These are phyloP conservation scores for Stereocaulon alpinum DNA, from an alignment of 495 filamentous ascomycete species.

Conservation along the genomic window DNA sequence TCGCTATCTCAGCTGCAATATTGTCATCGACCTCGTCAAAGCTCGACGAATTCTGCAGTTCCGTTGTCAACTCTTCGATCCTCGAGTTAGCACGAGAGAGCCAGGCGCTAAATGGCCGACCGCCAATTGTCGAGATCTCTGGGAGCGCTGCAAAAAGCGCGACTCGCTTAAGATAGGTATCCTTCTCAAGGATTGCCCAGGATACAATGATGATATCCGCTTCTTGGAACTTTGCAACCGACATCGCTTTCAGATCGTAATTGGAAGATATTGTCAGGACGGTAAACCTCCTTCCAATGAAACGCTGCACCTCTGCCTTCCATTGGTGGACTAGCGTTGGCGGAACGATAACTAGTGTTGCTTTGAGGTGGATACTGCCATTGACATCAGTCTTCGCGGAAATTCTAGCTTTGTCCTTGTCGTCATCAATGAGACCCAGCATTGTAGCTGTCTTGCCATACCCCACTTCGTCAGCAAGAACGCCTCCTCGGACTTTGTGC, in stretches of 20 bases:
- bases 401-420: constrained; percentile 21
- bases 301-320: constrained; percentile 49
- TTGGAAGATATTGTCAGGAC: not conserved
- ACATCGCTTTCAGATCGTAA: too few species aligned
- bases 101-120: too few species aligned
- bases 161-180: constrained; percentile 39
- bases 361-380: constrained; percentile 32
- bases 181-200: constrained; percentile 35
- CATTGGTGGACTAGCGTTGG: constrained; percentile 56
- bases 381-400: too few species aligned
- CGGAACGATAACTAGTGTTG: constrained; percentile 63
- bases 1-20: too few species aligned
- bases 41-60: too few species aligned
- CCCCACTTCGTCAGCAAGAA: constrained; percentile 67
- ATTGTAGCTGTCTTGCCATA: constrained; percentile 76
- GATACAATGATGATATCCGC: constrained; percentile 50
- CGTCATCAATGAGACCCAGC: constrained; percentile 47
- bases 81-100: too few species aligned
- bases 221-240: constrained; percentile 32
- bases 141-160: constrained; percentile 43
- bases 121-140: not conserved
- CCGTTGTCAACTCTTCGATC: too few species aligned
- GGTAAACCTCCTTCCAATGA: constrained; percentile 29
- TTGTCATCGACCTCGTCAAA: too few species aligned
- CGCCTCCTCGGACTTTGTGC: constrained; percentile 49